A percentile compares a stretch with the other conserved stretches of the same genome.
Conservation (phyloP, 2,329 filamentous ascomycete species). For the Metarhizium humberi region DNA sequence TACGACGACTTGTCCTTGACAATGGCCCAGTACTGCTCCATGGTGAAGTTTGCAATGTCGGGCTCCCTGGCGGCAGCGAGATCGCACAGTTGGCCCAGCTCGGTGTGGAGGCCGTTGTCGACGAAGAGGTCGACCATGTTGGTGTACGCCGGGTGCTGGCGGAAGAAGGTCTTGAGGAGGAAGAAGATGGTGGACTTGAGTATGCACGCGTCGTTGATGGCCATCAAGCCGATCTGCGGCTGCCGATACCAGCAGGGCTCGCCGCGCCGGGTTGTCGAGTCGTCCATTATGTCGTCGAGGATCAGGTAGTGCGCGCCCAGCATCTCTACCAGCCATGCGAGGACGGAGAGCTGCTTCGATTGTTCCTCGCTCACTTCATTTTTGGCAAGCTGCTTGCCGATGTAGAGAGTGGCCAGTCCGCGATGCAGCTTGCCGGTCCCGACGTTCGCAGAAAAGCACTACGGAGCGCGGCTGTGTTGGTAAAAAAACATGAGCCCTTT, state of each 20-base stretch:
- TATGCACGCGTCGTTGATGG: conserved; percentile 97
- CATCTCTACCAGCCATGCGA: conserved; percentile 96
- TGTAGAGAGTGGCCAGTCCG: neutral
- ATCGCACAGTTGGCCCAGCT: conserved; percentile 88
- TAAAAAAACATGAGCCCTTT: neutral
- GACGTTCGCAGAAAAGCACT: neutral
- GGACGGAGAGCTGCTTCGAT: conserved; percentile 75
- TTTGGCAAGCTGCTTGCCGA: neutral
- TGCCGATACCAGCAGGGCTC: conserved; percentile 94
- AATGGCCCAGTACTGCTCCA: conserved; percentile 94
- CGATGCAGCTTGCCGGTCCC: neutral
- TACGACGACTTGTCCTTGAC: conserved; percentile 99
- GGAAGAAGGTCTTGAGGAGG: conserved; percentile 89
- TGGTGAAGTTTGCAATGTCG: conserved; percentile 85
- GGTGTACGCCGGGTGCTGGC: conserved; percentile 73
- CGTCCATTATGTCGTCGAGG: conserved; percentile 97
- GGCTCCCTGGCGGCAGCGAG: conserved; percentile 90
- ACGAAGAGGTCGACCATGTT: conserved; percentile 94
- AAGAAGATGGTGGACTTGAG: conserved; percentile 84
- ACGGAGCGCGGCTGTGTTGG: neutral
- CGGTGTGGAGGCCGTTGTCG: conserved; percentile 85
- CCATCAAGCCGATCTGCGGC: conserved; percentile 81
- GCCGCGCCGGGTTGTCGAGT: conserved; percentile 84
- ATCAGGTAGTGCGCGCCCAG: conserved; percentile 98
- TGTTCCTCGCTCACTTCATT: conserved; percentile 48